phyloP scores from a whole-genome alignment of 2,329 filamentous ascomycete species.

The Fusarium sarcochroum region DNA sequence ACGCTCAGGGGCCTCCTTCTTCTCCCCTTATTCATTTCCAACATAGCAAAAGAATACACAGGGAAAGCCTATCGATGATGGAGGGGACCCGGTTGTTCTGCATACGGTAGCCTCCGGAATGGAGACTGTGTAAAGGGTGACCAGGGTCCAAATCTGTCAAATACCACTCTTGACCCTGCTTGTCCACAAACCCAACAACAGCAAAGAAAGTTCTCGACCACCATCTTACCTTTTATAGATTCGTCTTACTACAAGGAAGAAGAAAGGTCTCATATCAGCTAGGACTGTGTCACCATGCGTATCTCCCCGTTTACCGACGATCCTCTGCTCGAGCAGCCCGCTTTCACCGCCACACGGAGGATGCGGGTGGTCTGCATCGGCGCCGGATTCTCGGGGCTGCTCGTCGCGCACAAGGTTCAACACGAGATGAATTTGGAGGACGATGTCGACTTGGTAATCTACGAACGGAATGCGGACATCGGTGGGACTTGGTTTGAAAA shows the following conservation, averaged over 20 bases:
- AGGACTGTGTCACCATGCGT: neutral
- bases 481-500: constrained; percentile 22
- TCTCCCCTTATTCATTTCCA: too few relatives aligned
- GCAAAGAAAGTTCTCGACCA: neutral
- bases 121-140: neutral
- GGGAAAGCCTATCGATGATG: too few relatives aligned
- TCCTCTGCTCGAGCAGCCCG: constrained; percentile 13
- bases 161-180: neutral
- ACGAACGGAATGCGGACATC: constrained; percentile 5
- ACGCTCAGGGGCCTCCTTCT: too few relatives aligned
- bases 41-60: too few relatives aligned
- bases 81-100: neutral
- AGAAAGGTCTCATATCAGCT: too few relatives aligned
- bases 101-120: neutral
- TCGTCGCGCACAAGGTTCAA: constrained; percentile 16
- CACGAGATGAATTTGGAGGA: constrained; percentile 11
- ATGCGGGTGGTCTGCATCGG: constrained; percentile 14
- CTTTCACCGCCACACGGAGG: constrained; percentile 8
- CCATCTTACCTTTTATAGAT: neutral
- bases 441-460: constrained; percentile 3
- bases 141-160: neutral
- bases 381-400: constrained; percentile 10
- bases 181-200: neutral
- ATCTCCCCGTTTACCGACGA: neutral
- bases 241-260: neutral